These are phyloP conservation scores for Astraeus odoratus DNA, from an alignment of 768 basidiomycete genomes.

Conservation along the genomic window DNA sequence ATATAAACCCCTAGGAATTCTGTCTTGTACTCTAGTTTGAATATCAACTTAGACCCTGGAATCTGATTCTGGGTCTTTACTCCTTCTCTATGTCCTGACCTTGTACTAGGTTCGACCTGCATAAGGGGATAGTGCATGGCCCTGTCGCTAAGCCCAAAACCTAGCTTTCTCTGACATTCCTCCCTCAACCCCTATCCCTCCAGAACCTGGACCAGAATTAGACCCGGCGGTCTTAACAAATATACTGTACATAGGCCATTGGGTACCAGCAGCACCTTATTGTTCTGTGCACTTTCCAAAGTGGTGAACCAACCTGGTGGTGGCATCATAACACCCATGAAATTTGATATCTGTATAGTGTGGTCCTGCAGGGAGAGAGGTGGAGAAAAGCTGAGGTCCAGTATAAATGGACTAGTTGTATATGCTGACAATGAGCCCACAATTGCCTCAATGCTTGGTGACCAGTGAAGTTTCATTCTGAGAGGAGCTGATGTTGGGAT, in stretches of 20 bases:
- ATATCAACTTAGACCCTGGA: too few species aligned
- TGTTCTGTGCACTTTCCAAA: constrained; percentile 29
- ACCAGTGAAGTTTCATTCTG: constrained; percentile 8
- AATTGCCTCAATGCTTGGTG: not conserved
- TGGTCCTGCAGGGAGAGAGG: constrained; percentile 48
- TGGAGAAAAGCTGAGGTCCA: constrained; percentile 52
- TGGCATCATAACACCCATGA: constrained; percentile 38
- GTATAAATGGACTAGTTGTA: constrained; percentile 42
- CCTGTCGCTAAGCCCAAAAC: too few species aligned
- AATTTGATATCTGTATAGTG: constrained; percentile 49
- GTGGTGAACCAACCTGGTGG: constrained; percentile 31
- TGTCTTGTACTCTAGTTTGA: too few species aligned
- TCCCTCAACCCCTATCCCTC: too few species aligned
- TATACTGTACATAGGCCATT: constrained; percentile 14
- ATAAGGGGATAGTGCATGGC: too few species aligned
- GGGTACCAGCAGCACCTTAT: constrained; percentile 20
- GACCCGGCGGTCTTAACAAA: too few species aligned
- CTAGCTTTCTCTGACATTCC: too few species aligned
- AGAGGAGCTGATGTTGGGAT: constrained; percentile 31
- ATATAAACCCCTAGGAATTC: too few species aligned
- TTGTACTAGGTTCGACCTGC: too few species aligned
- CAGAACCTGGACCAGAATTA: too few species aligned
- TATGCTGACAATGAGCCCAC: constrained; percentile 20
- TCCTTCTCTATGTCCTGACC: too few species aligned
- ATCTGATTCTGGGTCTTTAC: too few species aligned